phyloP scores from a whole-genome alignment of 331 rosid species.

The Acacia pycnantha region DNA sequence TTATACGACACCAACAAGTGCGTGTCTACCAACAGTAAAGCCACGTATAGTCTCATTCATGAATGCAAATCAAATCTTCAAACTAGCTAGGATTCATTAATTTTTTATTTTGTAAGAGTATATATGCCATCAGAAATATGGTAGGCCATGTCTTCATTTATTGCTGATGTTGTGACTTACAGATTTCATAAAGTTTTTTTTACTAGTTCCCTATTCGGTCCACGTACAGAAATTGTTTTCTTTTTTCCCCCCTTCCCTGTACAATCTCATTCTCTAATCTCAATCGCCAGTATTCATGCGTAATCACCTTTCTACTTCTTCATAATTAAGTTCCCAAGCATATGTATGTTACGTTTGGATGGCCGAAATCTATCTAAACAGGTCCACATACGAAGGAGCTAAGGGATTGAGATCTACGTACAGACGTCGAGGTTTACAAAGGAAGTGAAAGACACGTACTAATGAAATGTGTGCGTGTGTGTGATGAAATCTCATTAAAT shows the following conservation, averaged over 20 bases:
- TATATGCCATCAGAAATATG: background rate
- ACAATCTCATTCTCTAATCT: background rate
- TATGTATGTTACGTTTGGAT: background rate
- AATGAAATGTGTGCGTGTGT: background rate
- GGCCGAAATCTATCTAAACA: background rate
- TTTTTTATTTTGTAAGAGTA: background rate
- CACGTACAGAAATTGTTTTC: background rate
- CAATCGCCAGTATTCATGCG: background rate
- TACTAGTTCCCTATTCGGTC: background rate
- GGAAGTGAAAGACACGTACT: background rate
- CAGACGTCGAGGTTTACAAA: background rate
- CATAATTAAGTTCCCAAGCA: background rate
- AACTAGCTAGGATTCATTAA: background rate
- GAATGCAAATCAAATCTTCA: background rate
- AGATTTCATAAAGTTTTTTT: background rate
- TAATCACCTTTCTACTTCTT: background rate
- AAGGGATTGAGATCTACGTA: background rate
- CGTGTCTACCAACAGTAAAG: constrained; percentile 12
- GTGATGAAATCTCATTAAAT: background rate
- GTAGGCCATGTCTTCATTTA: constrained; percentile 1
- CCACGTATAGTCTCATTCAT: constrained; percentile 22
- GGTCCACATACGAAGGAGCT: constrained; percentile 20
- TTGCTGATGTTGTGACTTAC: background rate
- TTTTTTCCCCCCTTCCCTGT: background rate
- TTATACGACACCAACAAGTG: background rate